Evolutionary conservation across 176 grass and related monocot species (phyloP), one percentile per base, ranked within the genome.

Genomic region (Bolboschoenus planiculmis): DNA sequence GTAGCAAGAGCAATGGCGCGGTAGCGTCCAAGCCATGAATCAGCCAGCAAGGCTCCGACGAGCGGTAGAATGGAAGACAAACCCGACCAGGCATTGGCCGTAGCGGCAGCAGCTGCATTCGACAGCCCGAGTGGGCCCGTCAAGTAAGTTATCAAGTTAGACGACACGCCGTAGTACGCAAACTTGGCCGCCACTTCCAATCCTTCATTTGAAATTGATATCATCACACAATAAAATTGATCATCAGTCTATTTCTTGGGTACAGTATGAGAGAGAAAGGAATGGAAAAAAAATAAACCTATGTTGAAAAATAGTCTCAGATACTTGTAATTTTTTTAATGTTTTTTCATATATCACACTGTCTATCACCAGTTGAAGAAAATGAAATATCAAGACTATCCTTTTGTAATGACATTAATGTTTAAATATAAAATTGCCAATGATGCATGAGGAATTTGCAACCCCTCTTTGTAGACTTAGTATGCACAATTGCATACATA

Each of bases 121-220:
- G 88, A 53, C 83, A 89, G 61, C 18, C 75, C 82, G 7, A 97
- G 66, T 48, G 88, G 90, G 2, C 94, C 91, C 20, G 94, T 92
- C 23, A 97, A 80, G 86, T 92, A 94, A 78, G 83, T 92, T 9
- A 97, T 90, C 21, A 97, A 80, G 83, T 97, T 97, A 1, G 30
- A 65, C 4, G 87, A 55, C 5, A 97, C 70, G 10, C 94, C 94
- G 75, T 78, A 80, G 86, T 79, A 94, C 0, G 89, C 88, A 20
- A 68, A 37, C n/a, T 86, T 78, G 84, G 91, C 73, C 30, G 90
- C 83, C 48, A 63, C 82, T 81, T 93, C 91, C 83, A 93, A 83
- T 88, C 87, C 91, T 93, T 15, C 4, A 59, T 24, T n/a, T n/a
- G n/a, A n/a, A n/a, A n/a, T n/a, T n/a, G n/a, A n/a, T n/a, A n/a